These are phyloP conservation scores for Mycena galericulata DNA, from an alignment of 768 basidiomycete genomes.

Conservation along the genomic window DNA sequence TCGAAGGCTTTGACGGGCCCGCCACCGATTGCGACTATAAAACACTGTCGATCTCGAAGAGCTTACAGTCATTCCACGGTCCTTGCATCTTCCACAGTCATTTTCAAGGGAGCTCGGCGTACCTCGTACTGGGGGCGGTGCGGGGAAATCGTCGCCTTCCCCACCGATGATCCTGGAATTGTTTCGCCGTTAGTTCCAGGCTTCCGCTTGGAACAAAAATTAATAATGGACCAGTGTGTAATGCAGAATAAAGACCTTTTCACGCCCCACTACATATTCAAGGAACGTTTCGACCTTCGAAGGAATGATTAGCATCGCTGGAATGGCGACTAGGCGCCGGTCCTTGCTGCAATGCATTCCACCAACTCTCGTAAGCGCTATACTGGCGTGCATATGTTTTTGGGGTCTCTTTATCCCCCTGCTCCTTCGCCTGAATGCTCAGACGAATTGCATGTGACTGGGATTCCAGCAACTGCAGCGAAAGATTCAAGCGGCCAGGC, in stretches of 20 bases:
- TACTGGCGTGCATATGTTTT: background rate
- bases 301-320: background rate
- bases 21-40: too few species aligned
- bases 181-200: background rate
- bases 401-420: background rate
- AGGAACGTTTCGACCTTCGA: background rate
- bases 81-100: too few species aligned
- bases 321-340: background rate
- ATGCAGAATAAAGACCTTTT: background rate
- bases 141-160: too few species aligned
- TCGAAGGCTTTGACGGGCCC: too few species aligned
- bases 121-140: too few species aligned
- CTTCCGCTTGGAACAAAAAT: background rate
- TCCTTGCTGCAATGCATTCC: background rate
- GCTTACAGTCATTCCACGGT: too few species aligned
- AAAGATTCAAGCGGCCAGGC: too few species aligned
- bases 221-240: too few species aligned
- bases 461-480: too few species aligned
- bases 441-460: background rate
- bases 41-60: too few species aligned
- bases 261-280: background rate
- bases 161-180: background rate
- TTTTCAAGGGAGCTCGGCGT: too few species aligned
- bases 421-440: background rate
- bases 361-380: background rate